Conservation (phyloP, 2,329 filamentous ascomycete genomes). For the Penicillium sp. region DNA sequence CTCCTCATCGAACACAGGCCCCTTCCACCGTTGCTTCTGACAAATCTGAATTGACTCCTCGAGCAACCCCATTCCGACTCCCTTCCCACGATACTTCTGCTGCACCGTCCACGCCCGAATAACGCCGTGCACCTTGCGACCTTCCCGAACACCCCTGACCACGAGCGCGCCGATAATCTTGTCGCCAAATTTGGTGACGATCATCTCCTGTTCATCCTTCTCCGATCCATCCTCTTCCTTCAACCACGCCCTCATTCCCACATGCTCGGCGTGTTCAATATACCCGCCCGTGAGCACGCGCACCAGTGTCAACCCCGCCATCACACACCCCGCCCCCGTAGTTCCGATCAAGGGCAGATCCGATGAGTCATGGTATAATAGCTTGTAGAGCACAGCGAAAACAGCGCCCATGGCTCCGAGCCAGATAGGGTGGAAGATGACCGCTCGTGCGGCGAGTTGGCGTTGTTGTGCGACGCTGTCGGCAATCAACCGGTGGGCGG, state of each 20-base stretch:
- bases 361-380: not conserved
- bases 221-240: not conserved
- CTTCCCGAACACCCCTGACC: not conserved
- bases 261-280: conserved; percentile 3
- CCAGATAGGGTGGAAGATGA: conserved; percentile 4
- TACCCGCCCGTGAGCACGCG: conserved; percentile 3
- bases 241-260: conserved; percentile 2
- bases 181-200: conserved; percentile 6
- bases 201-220: not conserved
- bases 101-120: conserved; percentile 6
- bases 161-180: not conserved
- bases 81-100: conserved; percentile 2
- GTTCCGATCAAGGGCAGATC: conserved; percentile 4
- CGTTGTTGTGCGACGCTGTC: conserved; percentile 6
- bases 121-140: conserved; percentile 4
- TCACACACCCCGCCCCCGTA: conserved; percentile 2
- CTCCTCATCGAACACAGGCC: not conserved
- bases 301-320: conserved; percentile 4
- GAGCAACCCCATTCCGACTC: not conserved
- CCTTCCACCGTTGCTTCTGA: not conserved
- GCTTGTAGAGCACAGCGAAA: not conserved
- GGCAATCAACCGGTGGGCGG: not conserved
- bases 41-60: not conserved
- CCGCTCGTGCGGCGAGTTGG: not conserved
- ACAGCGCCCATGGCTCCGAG: not conserved